Evolutionary conservation across 148 eudicot genomes (phyloP).

Genomic region (Diospyros lotus): DNA sequence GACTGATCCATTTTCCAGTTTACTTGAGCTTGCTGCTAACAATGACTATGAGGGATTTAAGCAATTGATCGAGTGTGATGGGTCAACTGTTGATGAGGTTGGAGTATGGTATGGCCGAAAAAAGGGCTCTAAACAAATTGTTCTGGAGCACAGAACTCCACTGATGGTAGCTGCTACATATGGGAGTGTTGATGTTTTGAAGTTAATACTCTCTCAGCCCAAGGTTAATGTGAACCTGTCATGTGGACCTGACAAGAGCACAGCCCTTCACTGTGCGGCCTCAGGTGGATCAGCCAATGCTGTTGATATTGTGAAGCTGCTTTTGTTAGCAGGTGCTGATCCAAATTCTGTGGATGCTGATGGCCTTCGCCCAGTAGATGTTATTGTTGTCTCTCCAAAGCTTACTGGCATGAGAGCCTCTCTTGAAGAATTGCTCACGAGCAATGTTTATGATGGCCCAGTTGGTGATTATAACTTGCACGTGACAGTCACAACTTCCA

Average conservation of each 20-base stretch:
- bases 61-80: slow-evolving; percentile 23
- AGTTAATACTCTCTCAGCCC: slow-evolving; percentile 42
- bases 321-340: slow-evolving; percentile 63
- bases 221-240: slow-evolving; percentile 48
- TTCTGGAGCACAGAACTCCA: slow-evolving; percentile 55
- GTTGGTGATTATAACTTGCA: slow-evolving; percentile 32
- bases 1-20: slow-evolving; percentile 36
- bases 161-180: slow-evolving; percentile 70
- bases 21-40: slow-evolving; percentile 64
- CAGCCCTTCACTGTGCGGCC: slow-evolving; percentile 78
- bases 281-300: slow-evolving; percentile 59
- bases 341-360: slow-evolving; percentile 38
- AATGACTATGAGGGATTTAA: slow-evolving; percentile 54
- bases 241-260: slow-evolving; percentile 53
- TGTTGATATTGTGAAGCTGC: slow-evolving; percentile 51
- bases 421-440: slow-evolving; percentile 47
- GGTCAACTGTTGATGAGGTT: slow-evolving; percentile 34
- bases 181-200: slow-evolving; percentile 54
- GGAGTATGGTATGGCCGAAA: slow-evolving; percentile 59
- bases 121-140: slow-evolving; percentile 48
- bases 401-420: slow-evolving; percentile 36
- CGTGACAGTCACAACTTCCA: slow-evolving; percentile 35
- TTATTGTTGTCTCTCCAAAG: slow-evolving; percentile 61
- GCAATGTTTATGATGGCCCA: slow-evolving; percentile 30
- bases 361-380: slow-evolving; percentile 63